These are phyloP conservation scores for Wickerhamomyces sydowiorum DNA, from an alignment of 805 yeast species.

Conservation along the genomic window DNA sequence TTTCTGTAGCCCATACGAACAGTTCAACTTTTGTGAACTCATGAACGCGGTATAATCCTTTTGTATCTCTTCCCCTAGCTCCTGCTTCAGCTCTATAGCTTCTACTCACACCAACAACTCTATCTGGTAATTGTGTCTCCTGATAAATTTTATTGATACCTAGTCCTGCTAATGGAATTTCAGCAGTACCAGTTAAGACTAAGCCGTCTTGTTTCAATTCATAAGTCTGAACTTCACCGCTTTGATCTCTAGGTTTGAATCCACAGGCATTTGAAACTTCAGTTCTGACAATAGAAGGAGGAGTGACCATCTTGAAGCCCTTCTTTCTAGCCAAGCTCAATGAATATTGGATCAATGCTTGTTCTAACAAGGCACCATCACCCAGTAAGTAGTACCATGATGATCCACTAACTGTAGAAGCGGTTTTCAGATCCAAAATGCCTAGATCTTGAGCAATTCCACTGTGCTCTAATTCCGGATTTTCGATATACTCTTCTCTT, in stretches of 20 bases:
- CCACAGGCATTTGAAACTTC: slow-evolving; percentile 88
- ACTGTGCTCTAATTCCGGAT: slow-evolving; percentile 50
- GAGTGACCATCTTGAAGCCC: slow-evolving; percentile 69
- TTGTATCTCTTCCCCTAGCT: slow-evolving; percentile 87
- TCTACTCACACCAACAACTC: slow-evolving; percentile 75
- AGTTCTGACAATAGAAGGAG: slow-evolving; percentile 80
- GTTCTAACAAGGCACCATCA: slow-evolving; percentile 85
- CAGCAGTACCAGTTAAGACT: slow-evolving; percentile 91
- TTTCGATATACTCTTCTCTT: slow-evolving; percentile 18
- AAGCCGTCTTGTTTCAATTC: slow-evolving; percentile 46
- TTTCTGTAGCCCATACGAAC: slow-evolving; percentile 61
- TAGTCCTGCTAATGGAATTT: slow-evolving; percentile 85
- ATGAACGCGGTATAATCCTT: slow-evolving; percentile 90
- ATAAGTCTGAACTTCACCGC: slow-evolving; percentile 82
- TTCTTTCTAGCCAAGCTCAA: slow-evolving; percentile 54
- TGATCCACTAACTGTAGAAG: slow-evolving; percentile 68
- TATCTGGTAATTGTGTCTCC: slow-evolving; percentile 42
- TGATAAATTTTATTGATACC: slow-evolving; percentile 47
- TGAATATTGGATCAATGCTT: slow-evolving; percentile 81
- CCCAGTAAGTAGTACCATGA: slow-evolving; percentile 84
- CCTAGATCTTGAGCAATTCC: slow-evolving; percentile 62
- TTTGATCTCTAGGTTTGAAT: slow-evolving; percentile 85
- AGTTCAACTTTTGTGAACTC: slow-evolving; percentile 95
- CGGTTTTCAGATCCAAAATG: slow-evolving; percentile 64
- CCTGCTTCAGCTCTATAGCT: slow-evolving; percentile 97